Evolutionary conservation across 2,329 filamentous ascomycete genomes (phyloP).

Genomic region (Pseudocercospora macadamiae): DNA sequence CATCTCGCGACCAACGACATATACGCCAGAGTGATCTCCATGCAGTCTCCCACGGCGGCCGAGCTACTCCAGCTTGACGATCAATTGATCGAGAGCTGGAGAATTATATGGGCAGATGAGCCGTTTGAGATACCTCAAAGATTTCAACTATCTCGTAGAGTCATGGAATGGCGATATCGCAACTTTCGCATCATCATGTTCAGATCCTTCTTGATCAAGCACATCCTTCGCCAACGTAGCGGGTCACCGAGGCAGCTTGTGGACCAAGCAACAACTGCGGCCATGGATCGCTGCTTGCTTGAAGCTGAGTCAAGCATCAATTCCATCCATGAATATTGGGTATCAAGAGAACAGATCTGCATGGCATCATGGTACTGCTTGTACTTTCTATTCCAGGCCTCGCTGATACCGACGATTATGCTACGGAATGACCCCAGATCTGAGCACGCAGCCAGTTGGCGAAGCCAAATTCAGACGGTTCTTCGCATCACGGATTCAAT

Average conservation of each 20-base stretch:
- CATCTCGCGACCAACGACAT: constrained; percentile 50
- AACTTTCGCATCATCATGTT: constrained; percentile 56
- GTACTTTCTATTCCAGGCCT: constrained; percentile 56
- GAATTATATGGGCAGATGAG: constrained; percentile 41
- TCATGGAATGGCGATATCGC: constrained; percentile 49
- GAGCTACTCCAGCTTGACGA: constrained; percentile 49
- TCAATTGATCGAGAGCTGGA: constrained; percentile 45
- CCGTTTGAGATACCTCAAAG: constrained; percentile 38
- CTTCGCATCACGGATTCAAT: constrained; percentile 45
- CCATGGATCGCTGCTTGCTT: constrained; percentile 44
- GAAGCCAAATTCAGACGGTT: constrained; percentile 45
- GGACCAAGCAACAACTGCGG: constrained; percentile 28
- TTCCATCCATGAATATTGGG: constrained; percentile 46
- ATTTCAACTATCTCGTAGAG: constrained; percentile 46
- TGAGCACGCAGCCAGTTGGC: constrained; percentile 44
- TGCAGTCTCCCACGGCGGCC: constrained; percentile 45
- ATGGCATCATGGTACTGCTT: constrained; percentile 52
- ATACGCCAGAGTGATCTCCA: constrained; percentile 52
- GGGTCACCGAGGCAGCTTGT: constrained; percentile 3
- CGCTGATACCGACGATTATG: constrained; percentile 53
- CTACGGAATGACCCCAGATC: constrained; percentile 49
- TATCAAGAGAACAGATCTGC: constrained; percentile 42
- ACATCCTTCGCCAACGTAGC: constrained; percentile 35
- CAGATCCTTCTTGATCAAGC: constrained; percentile 50
- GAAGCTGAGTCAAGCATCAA: constrained; percentile 48